A percentile compares a stretch with the other conserved stretches of the same genome.
These are phyloP conservation scores for Xylariaceae sp. DNA, from an alignment of 2,329 filamentous ascomycete species.

Conservation along the genomic window DNA sequence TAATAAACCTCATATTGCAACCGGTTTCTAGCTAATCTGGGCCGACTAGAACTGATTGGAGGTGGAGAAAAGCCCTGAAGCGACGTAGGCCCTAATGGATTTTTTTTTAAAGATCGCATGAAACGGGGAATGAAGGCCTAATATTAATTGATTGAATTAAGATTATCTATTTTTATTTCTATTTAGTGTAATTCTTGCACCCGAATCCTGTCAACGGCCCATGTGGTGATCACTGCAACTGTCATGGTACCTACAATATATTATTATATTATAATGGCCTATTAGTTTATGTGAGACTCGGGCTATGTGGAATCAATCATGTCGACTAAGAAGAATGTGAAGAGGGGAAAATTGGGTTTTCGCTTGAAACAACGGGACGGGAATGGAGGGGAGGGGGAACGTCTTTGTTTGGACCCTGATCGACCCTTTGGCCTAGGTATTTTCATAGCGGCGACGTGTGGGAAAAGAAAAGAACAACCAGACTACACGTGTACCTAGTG, in stretches of 20 bases:
- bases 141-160: slow-evolving; percentile 25
- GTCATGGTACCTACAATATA: too few species aligned
- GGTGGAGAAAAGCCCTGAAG: slow-evolving; percentile 18
- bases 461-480: too few species aligned
- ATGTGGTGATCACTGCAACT: slow-evolving; percentile 27
- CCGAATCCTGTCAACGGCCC: slow-evolving; percentile 8
- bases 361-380: neutral
- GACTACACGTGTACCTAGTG: too few species aligned
- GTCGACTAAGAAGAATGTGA: slow-evolving; percentile 14
- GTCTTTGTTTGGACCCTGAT: slow-evolving; percentile 12
- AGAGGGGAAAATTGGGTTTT: slow-evolving; percentile 9
- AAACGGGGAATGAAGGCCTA: slow-evolving; percentile 20
- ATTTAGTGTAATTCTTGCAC: neutral
- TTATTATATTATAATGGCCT: too few species aligned
- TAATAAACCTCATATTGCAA: slow-evolving; percentile 5
- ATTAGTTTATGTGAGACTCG: neutral
- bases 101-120: slow-evolving; percentile 19
- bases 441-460: slow-evolving; percentile 1
- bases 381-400: neutral
- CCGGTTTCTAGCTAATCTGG: slow-evolving; percentile 6
- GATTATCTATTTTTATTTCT: slow-evolving; percentile 28
- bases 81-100: slow-evolving; percentile 17
- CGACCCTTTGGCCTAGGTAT: neutral
- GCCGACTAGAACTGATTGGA: neutral
- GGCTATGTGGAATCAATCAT: slow-evolving; percentile 14